Evolutionary conservation across 805 yeast species (phyloP), one percentile per base, ranked within the genome.

Genomic region (Candida pseudofarinosa): DNA sequence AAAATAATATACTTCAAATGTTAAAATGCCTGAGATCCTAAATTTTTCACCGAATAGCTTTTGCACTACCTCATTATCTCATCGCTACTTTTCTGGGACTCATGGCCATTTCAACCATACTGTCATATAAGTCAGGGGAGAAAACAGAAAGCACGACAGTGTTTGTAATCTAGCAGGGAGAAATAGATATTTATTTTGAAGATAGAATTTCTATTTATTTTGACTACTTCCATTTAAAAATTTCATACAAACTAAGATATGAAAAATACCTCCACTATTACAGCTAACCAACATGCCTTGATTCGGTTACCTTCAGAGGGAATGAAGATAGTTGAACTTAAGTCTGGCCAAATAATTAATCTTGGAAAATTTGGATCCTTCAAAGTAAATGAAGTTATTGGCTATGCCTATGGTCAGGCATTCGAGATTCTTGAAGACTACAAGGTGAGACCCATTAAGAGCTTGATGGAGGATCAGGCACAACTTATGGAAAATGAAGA

Each of bases 331-430:
- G 80, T 85, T n/a, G 79, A 82, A 51, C 67, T 90, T 45, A 74
- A 72, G 39, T 73, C 77, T 3, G 80, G 77, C 26, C 80, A 83
- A 0, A 59, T 76, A 8, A 74, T 93, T 15, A 79, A 80, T 42
- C 71, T 93, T 49, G 99, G 99, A 1, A 91, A 93, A 59, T 93
- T 91, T 63, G 99, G 99, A 15, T 71, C 84, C 0, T 93, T 93
- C 59, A 67, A 74, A 23, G 88, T 85, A 2, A 79, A 82, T 48
- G 84, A 79, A 40, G 74, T 91, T 10, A 61, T 91, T 33, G 97
- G 97, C 2, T 82, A 73, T 53, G 85, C 89, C 4, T 85, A 78
- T 55, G 99, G 98, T 1, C 91, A 87, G 51, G 80, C 95, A 0
- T 93, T 90, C 65, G 97, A 91, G 56, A 84, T 91, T 35, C 56